Base-by-base conservation (phyloP, 257 asterid species). In the Phtheirospermum japonicum region DNA sequence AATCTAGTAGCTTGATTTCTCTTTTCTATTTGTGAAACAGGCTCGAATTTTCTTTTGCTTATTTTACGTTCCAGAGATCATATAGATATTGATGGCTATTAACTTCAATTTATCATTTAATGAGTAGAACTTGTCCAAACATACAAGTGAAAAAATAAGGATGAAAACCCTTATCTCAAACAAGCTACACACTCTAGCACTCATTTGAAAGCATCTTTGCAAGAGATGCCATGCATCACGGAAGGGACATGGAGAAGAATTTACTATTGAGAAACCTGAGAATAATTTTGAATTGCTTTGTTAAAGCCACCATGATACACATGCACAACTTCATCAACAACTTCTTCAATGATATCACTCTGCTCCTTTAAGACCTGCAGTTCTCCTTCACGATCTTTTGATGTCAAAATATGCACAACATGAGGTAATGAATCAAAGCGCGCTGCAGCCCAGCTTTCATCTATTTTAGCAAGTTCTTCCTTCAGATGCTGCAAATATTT, bases 271-370 rank as follows among this genome's bases (percentile, higher is more conserved):
- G 40, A 63, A 75, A 93, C 99, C 99, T 93, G 99, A 79, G 99
- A 93, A 82, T 93, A 93, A 76, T 93, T 93, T 77, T 93, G 99
- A 71, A 93, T 93, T 28, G 99, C 99, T 85, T 87, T 93, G 75
- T 93, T 93, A 74, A 93, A 93, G 80, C 99, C 99, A 61, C 94
- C 77, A 63, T 93, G 99, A 72, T 93, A 93, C 7, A 97, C 94
- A 73, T 93, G 99, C 72, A 93, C 99, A 53, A 93, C 99, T 93
- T 87, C 96, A 66, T 93, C 99, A 57, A 93, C 99, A 70, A 93
- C 94, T 71, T 89, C 99, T 77, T 93, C 99, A 34, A 89, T 71
- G 50, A 93, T 83, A 77, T 93, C 92, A 68, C 97, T 89, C 72
- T 93, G 99, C 79, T 85, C 99, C 86, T 93, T 85, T 76, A 93